These are phyloP conservation scores for Hortiboletus campestris DNA, from an alignment of 768 basidiomycete species.

Conservation along the genomic window DNA sequence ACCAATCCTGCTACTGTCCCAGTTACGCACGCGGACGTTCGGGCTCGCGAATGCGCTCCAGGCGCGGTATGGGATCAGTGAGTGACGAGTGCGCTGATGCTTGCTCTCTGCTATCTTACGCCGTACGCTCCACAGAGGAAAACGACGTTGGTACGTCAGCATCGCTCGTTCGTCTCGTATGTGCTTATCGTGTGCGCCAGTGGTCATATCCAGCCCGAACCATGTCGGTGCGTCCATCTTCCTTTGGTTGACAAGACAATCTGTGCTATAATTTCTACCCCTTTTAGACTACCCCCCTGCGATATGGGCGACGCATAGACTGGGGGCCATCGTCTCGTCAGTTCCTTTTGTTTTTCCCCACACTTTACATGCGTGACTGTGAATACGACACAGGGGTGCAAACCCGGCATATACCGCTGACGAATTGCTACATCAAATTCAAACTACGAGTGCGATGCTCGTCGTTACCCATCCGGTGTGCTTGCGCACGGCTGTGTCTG, in stretches of 20 bases:
- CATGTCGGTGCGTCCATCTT: conserved; percentile 46
- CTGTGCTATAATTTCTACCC: background rate
- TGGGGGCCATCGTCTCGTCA: conserved; percentile 60
- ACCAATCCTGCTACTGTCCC: background rate
- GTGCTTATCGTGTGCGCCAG: conserved; percentile 31
- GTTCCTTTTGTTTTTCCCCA: conserved; percentile 11
- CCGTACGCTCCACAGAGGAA: conserved; percentile 35
- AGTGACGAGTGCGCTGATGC: conserved; percentile 9
- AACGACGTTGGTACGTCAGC: conserved; percentile 49
- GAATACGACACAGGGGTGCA: conserved; percentile 23
- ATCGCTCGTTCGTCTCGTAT: background rate
- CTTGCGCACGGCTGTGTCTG: conserved; percentile 28
- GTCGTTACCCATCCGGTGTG: conserved; percentile 32
- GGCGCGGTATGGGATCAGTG: conserved; percentile 49
- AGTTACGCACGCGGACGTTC: conserved; percentile 45
- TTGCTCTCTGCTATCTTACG: background rate
- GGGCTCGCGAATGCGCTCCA: conserved; percentile 55
- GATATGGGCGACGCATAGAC: conserved; percentile 59
- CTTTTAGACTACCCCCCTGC: conserved; percentile 51
- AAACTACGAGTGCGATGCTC: conserved; percentile 25
- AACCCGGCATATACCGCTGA: conserved; percentile 36
- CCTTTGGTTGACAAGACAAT: background rate
- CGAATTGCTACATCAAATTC: conserved; percentile 35
- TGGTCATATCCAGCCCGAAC: conserved; percentile 65
- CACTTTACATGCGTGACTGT: background rate